These are phyloP conservation scores for Phaeosphaeriaceae sp. DNA, from an alignment of 2,329 filamentous ascomycete genomes.

Conservation along the genomic window DNA sequence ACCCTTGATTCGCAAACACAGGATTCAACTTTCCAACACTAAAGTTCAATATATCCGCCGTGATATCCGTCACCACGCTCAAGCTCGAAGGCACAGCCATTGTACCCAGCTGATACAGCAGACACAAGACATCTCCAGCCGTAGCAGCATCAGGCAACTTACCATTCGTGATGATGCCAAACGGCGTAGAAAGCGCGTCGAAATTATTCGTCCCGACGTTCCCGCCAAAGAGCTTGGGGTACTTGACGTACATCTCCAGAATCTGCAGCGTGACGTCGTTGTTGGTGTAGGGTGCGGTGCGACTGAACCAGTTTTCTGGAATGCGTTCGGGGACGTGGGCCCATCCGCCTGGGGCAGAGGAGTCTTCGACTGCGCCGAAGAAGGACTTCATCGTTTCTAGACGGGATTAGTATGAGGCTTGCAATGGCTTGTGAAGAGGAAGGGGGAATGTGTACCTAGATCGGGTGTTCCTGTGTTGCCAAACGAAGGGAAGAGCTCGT, in stretches of 20 bases:
- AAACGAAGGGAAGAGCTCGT: slow-evolving; percentile 51
- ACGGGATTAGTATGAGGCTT: too few species aligned
- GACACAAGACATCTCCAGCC: slow-evolving; percentile 42
- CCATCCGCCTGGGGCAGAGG: slow-evolving; percentile 46
- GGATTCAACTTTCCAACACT: slow-evolving; percentile 28
- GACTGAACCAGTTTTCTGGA: slow-evolving; percentile 52
- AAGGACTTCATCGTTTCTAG: slow-evolving; percentile 24
- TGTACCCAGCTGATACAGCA: slow-evolving; percentile 54
- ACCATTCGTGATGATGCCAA: slow-evolving; percentile 50
- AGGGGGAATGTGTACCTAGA: slow-evolving; percentile 3
- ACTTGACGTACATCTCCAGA: slow-evolving; percentile 49
- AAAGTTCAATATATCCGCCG: slow-evolving; percentile 21
- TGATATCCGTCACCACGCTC: slow-evolving; percentile 16
- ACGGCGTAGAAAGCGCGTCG: slow-evolving; percentile 43
- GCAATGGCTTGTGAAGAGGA: too few species aligned
- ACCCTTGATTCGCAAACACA: slow-evolving; percentile 36
- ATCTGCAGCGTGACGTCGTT: slow-evolving; percentile 50
- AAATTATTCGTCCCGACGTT: slow-evolving; percentile 50
- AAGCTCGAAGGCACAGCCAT: slow-evolving; percentile 43
- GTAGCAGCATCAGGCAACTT: slow-evolving; percentile 37
- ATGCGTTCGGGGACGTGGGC: slow-evolving; percentile 48
- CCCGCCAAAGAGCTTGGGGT: slow-evolving; percentile 55
- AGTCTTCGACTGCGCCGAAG: slow-evolving; percentile 52
- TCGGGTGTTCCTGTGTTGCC: slow-evolving; percentile 24
- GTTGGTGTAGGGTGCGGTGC: slow-evolving; percentile 42